Conservation (phyloP, 202 grass and related monocot species). For the Dendrocalamus latiflorus region DNA sequence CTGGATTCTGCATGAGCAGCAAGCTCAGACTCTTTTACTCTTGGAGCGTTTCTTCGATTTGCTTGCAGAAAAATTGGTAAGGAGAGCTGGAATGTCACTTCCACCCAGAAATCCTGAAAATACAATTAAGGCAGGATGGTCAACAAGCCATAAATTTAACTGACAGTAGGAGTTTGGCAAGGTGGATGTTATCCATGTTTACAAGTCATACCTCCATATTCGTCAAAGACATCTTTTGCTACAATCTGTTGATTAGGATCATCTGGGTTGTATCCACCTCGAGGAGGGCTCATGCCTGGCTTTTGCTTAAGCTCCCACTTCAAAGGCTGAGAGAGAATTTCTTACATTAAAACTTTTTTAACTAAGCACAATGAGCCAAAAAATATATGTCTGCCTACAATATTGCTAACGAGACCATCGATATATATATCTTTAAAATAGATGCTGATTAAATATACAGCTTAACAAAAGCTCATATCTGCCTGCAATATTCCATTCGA, state of each 20-base stretch:
- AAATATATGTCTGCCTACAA: background rate
- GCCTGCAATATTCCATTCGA: too few species aligned
- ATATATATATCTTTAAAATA: too few species aligned
- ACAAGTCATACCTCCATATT: conserved; percentile 80
- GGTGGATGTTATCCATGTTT: background rate
- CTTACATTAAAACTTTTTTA: background rate
- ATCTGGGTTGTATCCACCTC: conserved; percentile 76
- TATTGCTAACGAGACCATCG: too few species aligned
- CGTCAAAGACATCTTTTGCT: conserved; percentile 93
- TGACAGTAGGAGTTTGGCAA: background rate
- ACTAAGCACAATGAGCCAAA: background rate
- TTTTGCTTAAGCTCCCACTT: conserved; percentile 99
- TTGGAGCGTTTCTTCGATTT: conserved; percentile 69
- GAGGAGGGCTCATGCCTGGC: conserved; percentile 90
- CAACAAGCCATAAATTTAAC: background rate
- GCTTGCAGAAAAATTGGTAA: too few species aligned
- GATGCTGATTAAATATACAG: too few species aligned
- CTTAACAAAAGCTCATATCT: too few species aligned
- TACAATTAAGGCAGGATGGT: background rate
- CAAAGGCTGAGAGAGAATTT: conserved; percentile 51
- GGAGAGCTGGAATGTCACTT: conserved; percentile 61
- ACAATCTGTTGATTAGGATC: conserved; percentile 99
- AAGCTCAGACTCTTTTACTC: conserved; percentile 39
- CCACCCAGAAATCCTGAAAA: conserved; percentile 74
- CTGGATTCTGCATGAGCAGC: conserved; percentile 23